Percentiles rank a stretch among this genome's conserved stretches.
phyloP scores from a whole-genome alignment of 2,329 filamentous ascomycete species.

The Pyrenochaeta sp. region DNA sequence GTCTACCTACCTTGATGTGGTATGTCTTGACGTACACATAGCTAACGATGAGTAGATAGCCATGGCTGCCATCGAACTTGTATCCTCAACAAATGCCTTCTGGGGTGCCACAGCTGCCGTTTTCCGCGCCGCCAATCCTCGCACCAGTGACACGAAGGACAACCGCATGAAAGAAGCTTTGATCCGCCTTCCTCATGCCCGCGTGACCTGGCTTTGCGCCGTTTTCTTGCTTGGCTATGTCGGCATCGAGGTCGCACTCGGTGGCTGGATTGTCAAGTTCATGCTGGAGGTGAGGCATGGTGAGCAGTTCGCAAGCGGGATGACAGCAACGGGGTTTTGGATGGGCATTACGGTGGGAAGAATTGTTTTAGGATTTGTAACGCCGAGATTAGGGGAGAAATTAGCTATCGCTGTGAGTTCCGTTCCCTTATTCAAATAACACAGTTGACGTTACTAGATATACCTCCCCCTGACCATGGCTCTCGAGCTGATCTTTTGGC shows the following conservation, averaged over 20 bases:
- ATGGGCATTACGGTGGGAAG: constrained; percentile 80
- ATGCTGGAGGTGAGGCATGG: constrained; percentile 82
- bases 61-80: constrained; percentile 64
- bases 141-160: constrained; percentile 55
- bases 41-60: constrained; percentile 54
- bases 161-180: constrained; percentile 63
- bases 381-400: constrained; percentile 76
- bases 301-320: constrained; percentile 73
- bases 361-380: constrained; percentile 77
- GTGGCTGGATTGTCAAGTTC: constrained; percentile 82
- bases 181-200: constrained; percentile 53
- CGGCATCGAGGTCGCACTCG: constrained; percentile 77
- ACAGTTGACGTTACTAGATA: constrained; percentile 40
- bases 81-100: constrained; percentile 64
- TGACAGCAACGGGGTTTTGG: constrained; percentile 85
- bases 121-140: constrained; percentile 63
- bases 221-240: constrained; percentile 81
- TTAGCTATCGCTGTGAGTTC: constrained; percentile 55
- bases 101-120: constrained; percentile 67
- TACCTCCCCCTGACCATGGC: constrained; percentile 72
- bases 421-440: background rate
- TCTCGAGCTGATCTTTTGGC: constrained; percentile 80
- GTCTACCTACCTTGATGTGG: background rate
- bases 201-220: constrained; percentile 76
- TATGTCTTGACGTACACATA: background rate